Evolutionary conservation across 805 yeast genomes (phyloP).

Genomic region (Candida quercuum): DNA sequence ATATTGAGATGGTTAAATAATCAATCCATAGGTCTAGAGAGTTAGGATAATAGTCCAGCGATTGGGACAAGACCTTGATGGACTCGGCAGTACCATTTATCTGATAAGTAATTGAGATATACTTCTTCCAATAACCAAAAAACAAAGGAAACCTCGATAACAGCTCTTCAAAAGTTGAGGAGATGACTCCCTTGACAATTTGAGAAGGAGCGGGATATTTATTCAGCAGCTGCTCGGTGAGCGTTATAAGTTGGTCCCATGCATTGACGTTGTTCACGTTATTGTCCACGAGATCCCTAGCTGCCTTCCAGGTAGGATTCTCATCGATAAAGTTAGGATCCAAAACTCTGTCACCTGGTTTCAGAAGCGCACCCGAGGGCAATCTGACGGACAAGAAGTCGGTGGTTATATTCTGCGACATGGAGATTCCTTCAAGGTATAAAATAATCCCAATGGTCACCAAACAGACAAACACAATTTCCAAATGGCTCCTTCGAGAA

Average conservation of each 20-base stretch:
- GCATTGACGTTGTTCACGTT: slow-evolving; percentile 29
- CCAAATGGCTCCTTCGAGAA: no score
- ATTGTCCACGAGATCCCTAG: slow-evolving; percentile 14
- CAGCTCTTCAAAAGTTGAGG: slow-evolving; percentile 34
- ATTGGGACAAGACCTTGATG: slow-evolving; percentile 34
- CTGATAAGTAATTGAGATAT: slow-evolving; percentile 49
- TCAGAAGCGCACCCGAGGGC: not conserved
- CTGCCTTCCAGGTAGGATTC: slow-evolving; percentile 20
- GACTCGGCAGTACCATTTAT: slow-evolving; percentile 50
- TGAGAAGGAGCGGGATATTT: slow-evolving; percentile 30
- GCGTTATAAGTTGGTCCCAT: slow-evolving; percentile 35
- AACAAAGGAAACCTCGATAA: slow-evolving; percentile 54
- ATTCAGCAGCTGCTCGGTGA: slow-evolving; percentile 27
- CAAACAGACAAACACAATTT: no score
- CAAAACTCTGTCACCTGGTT: not conserved
- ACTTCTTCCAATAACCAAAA: slow-evolving; percentile 60
- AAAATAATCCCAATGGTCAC: no score
- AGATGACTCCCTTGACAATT: slow-evolving; percentile 24
- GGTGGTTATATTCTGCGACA: not conserved
- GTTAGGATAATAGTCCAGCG: slow-evolving; percentile 46
- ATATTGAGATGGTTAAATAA: slow-evolving; percentile 47
- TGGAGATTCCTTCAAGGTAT: not conserved
- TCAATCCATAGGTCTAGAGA: slow-evolving; percentile 69
- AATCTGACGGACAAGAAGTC: not conserved
- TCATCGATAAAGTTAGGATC: slow-evolving; percentile 15